phyloP scores from a whole-genome alignment of 495 filamentous ascomycete genomes.

The Entonaema liquescens region DNA sequence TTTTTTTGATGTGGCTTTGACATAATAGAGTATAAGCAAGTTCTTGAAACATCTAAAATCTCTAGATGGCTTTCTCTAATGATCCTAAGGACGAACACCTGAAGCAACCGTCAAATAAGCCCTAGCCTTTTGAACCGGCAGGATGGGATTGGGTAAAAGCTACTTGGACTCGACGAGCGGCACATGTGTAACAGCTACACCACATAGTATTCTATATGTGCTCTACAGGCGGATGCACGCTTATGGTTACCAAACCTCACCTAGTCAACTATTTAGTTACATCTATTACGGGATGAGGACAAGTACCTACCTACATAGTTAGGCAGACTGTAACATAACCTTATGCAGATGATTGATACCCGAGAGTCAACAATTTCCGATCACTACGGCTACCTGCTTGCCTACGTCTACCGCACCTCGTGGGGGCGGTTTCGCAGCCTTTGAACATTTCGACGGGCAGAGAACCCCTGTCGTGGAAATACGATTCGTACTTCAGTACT shows the following conservation, averaged over 20 bases:
- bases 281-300: slow-evolving; percentile 15
- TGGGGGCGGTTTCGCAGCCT: slow-evolving; percentile 41
- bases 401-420: slow-evolving; percentile 37
- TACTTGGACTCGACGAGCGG: slow-evolving; percentile 32
- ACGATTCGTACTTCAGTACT: slow-evolving; percentile 21
- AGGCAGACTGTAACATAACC: slow-evolving; percentile 39
- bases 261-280: slow-evolving; percentile 31
- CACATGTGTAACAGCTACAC: slow-evolving; percentile 39
- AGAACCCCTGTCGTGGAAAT: slow-evolving; percentile 25
- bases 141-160: slow-evolving; percentile 30
- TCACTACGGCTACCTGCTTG: slow-evolving; percentile 38
- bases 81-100: slow-evolving; percentile 9
- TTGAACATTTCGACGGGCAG: slow-evolving; percentile 31
- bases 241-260: slow-evolving; percentile 36
- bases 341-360: slow-evolving; percentile 43
- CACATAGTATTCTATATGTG: slow-evolving; percentile 30
- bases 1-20: slow-evolving; percentile 17
- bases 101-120: slow-evolving; percentile 19
- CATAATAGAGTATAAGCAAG: slow-evolving; percentile 9
- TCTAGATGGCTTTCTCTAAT: slow-evolving; percentile 7
- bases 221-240: slow-evolving; percentile 41
- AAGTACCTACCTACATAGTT: slow-evolving; percentile 16
- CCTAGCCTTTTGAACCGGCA: slow-evolving; percentile 8
- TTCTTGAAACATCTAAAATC: slow-evolving; percentile 25
- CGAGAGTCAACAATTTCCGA: slow-evolving; percentile 43